Evolutionary conservation across 2,329 filamentous ascomycete genomes (phyloP), one percentile per base, ranked within the genome.

Genomic region (Colletotrichum sp.): DNA sequence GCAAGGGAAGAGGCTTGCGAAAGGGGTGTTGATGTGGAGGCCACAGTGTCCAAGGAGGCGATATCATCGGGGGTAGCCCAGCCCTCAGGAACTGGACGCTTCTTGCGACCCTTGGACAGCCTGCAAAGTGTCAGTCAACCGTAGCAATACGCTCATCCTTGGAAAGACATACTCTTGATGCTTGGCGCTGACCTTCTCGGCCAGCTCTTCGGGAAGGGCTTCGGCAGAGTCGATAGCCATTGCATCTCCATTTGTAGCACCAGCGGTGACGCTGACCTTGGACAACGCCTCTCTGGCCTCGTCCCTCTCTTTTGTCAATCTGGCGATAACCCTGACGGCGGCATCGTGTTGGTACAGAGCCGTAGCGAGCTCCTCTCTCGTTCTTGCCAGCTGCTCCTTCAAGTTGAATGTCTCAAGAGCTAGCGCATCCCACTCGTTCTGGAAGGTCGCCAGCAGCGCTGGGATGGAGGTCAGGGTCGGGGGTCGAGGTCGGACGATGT

Each of bases 301-400:
- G 81, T 99, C 96, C 78, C 97, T 89, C 88, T 99, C 97, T 83
- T 92, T 94, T n/a, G 95, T 94, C 83, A 99, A 84, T 64, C 96
- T 92, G 79, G 96, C 96, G 86, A 99, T 98, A 65, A 99, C 97
- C 78, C 97, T 91, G 66, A 98, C 93, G n/a, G 97, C 97, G 3
- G 97, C 96, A 89, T 99, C 97, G 81, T 99, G 95, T 86, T 99
- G 96, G 86, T 99, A 99, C 28, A 99, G 90, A 0, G 97, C 95
- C 2, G 95, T 97, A 72, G 95, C 95, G 72, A 99, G 92, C 88
- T 99, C 97, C 86, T 98, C 96, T 79, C 96, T 91, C 57, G 96
- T 98, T 83, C 98, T 95, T 68, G 94, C 91, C 77, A 99, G 89
- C 83, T 98, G 95, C 85, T 98, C 95, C 86, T 95, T 94, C 76